A percentile compares a stretch with the other conserved stretches of the same genome.
Evolutionary conservation across 225 moss, liverwort and hornwort species (phyloP).

Genomic region (Rhytidiadelphus loreus): DNA sequence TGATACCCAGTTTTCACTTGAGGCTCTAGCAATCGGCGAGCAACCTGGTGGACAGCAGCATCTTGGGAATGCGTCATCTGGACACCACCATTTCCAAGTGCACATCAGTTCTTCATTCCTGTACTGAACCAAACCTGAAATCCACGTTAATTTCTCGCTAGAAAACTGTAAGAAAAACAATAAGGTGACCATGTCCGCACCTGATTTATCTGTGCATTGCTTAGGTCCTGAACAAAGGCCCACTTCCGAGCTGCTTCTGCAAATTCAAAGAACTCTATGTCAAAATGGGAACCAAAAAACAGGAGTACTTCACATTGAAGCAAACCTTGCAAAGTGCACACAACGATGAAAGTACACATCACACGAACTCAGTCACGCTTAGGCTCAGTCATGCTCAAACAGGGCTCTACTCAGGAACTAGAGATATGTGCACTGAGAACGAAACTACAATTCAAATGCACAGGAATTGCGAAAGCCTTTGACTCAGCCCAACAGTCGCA

Average conservation of each 20-base stretch:
- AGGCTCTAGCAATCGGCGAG: constrained; percentile 39
- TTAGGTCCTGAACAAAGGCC: constrained; percentile 35
- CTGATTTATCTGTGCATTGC: constrained; percentile 18
- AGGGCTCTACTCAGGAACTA: background rate
- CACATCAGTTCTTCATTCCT: background rate
- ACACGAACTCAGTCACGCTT: background rate
- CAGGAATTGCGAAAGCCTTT: background rate
- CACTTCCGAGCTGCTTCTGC: constrained; percentile 46
- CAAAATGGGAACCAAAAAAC: background rate
- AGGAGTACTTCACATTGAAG: background rate
- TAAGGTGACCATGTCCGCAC: background rate
- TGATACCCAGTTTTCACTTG: constrained; percentile 14
- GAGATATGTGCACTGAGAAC: background rate
- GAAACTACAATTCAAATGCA: background rate
- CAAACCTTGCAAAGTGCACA: background rate
- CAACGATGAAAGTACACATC: background rate
- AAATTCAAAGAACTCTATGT: background rate
- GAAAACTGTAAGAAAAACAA: background rate
- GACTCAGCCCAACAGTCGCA: too few relatives aligned
- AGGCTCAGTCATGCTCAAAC: background rate
- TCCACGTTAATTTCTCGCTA: background rate
- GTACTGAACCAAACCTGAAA: background rate
- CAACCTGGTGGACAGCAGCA: constrained; percentile 11
- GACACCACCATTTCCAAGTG: background rate
- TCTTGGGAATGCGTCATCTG: constrained; percentile 4